Percentiles rank a stretch among this genome's conserved stretches.
These are phyloP conservation scores for Saitozyma sp. DNA, from an alignment of 768 basidiomycete species.

Conservation along the genomic window DNA sequence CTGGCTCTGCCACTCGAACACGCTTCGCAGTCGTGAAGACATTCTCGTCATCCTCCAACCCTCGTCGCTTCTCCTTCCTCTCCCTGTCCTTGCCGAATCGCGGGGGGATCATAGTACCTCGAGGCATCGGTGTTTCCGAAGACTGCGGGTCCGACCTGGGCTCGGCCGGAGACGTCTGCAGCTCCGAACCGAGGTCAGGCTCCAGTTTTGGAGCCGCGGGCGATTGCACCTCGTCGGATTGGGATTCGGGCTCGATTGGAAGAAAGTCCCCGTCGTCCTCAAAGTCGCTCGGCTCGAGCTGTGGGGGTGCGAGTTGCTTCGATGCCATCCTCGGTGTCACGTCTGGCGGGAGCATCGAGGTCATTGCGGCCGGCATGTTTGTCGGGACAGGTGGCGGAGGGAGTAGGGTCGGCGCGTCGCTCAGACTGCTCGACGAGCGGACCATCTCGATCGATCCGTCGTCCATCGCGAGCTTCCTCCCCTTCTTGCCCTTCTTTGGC, in stretches of 20 bases:
- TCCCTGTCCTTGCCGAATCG: conserved; percentile 21
- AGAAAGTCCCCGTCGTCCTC: conserved; percentile 39
- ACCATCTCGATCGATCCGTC: conserved; percentile 33
- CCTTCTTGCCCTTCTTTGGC: conserved; percentile 48
- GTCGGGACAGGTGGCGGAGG: not conserved
- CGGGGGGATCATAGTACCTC: conserved; percentile 31
- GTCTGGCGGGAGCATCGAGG: not conserved
- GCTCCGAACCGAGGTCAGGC: too few relatives aligned
- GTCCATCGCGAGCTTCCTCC: conserved; percentile 23
- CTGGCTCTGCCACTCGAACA: conserved; percentile 36
- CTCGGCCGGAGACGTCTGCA: too few relatives aligned
- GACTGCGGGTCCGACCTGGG: too few relatives aligned
- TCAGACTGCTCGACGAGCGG: conserved; percentile 17
- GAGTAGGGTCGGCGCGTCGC: conserved; percentile 5
- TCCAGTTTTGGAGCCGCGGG: not conserved
- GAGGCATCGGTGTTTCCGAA: not conserved
- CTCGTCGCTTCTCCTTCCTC: conserved; percentile 15
- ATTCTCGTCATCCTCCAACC: conserved; percentile 36
- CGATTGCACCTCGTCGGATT: not conserved
- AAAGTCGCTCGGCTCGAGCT: conserved; percentile 7
- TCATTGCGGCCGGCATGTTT: not conserved
- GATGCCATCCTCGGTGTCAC: too few relatives aligned
- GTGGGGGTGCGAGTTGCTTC: conserved; percentile 9
- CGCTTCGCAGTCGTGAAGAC: conserved; percentile 19
- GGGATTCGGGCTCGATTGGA: conserved; percentile 12